A percentile compares a stretch with the other conserved stretches of the same genome.
These are phyloP conservation scores for Excoecaria cochinchinensis DNA, from an alignment of 345 rosid genomes.

Conservation along the genomic window DNA sequence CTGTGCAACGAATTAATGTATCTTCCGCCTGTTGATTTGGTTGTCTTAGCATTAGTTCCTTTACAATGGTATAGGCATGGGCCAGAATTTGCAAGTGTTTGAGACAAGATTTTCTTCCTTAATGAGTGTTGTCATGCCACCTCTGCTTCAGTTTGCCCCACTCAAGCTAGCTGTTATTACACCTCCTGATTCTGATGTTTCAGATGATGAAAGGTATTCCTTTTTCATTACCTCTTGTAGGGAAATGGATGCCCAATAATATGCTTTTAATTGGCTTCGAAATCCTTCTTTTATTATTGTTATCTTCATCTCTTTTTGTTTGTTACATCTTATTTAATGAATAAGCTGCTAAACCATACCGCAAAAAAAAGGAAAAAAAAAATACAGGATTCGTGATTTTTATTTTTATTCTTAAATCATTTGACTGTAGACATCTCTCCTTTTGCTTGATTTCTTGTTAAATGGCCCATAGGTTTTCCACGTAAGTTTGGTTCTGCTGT, in stretches of 20 bases:
- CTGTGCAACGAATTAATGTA: slow-evolving; percentile 2
- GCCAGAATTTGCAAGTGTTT: slow-evolving; percentile 99
- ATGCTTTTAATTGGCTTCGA: background rate
- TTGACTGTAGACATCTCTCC: background rate
- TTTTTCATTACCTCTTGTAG: background rate
- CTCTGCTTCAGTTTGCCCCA: slow-evolving; percentile 94
- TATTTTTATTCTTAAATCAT: too few relatives aligned
- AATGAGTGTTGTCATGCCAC: slow-evolving; percentile 99
- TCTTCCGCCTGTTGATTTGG: background rate
- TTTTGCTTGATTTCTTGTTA: too few relatives aligned
- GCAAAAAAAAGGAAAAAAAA: too few relatives aligned
- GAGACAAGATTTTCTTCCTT: slow-evolving; percentile 98
- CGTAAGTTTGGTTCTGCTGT: background rate
- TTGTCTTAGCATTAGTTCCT: slow-evolving; percentile 5
- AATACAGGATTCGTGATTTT: background rate
- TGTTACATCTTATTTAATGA: too few relatives aligned
- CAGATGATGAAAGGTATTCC: slow-evolving; percentile 93
- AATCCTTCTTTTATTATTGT: too few relatives aligned
- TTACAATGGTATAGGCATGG: slow-evolving; percentile 69
- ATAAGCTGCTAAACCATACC: too few relatives aligned
- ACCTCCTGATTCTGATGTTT: slow-evolving; percentile 92
- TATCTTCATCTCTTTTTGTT: too few relatives aligned
- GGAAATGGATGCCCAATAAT: background rate
- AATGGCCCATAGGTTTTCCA: background rate
- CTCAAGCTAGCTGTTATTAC: slow-evolving; percentile 99